These are phyloP conservation scores for Aspergillus saccharolyticus DNA, from an alignment of 495 filamentous ascomycete species.

Conservation along the genomic window DNA sequence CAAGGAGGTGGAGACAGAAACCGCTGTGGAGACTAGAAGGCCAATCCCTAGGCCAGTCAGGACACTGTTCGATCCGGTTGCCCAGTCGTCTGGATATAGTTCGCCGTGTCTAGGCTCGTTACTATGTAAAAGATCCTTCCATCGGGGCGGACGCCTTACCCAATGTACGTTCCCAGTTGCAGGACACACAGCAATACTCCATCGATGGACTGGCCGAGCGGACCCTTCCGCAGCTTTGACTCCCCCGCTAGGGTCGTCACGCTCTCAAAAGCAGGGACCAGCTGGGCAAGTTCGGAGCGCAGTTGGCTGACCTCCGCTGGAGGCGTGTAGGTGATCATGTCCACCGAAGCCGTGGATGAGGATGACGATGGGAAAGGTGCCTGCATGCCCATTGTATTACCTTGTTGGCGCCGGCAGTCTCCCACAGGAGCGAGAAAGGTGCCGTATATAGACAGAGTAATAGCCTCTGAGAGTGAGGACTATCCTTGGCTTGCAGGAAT, in stretches of 20 bases:
- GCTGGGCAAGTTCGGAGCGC: background rate
- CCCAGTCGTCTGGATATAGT: background rate
- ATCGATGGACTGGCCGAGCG: conserved; percentile 32
- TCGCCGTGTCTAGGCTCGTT: conserved; percentile 7
- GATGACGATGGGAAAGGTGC: no score
- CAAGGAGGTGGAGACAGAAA: conserved; percentile 23
- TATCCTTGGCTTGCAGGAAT: no score
- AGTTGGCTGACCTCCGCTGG: no score
- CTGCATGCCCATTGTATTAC: no score
- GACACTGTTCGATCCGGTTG: background rate
- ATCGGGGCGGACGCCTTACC: conserved; percentile 24
- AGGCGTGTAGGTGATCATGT: no score
- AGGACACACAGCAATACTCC: conserved; percentile 29
- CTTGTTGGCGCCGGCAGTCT: no score
- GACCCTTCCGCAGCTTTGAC: conserved; percentile 29
- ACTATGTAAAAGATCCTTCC: background rate
- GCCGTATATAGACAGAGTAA: no score
- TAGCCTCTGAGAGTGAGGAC: no score
- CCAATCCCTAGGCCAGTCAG: conserved; percentile 31
- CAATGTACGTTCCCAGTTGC: conserved; percentile 33
- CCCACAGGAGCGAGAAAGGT: no score
- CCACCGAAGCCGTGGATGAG: no score
- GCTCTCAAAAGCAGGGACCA: conserved; percentile 35
- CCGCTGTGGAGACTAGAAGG: conserved; percentile 27
- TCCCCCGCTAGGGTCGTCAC: conserved; percentile 29